These are phyloP conservation scores for Porogramme epimiltina DNA, from an alignment of 1,284 basidiomycete species.

Conservation along the genomic window DNA sequence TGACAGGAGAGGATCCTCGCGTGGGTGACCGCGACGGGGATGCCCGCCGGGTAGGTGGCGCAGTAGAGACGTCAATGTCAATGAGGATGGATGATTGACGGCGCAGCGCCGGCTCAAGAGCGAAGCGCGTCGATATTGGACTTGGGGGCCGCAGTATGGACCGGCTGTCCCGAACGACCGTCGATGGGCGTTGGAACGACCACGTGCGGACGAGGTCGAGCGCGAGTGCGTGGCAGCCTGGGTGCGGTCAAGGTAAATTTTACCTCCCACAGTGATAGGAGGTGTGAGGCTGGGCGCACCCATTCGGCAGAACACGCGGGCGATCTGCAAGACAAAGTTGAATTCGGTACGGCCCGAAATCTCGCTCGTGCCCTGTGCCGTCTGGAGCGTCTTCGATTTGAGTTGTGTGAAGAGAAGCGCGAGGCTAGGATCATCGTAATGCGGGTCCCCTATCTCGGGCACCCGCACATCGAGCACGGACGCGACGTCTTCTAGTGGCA, in stretches of 20 bases:
- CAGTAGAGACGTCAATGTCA: slow-evolving; percentile 80
- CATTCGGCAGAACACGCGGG: slow-evolving; percentile 90
- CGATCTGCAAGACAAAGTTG: slow-evolving; percentile 92
- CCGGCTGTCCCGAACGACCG: slow-evolving; percentile 33
- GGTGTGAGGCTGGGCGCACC: slow-evolving; percentile 51
- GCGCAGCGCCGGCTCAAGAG: slow-evolving; percentile 54
- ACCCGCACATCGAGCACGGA: slow-evolving; percentile 54
- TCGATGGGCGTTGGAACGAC: slow-evolving; percentile 83
- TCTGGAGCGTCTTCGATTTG: slow-evolving; percentile 86
- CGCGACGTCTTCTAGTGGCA: slow-evolving; percentile 75
- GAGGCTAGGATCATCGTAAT: slow-evolving; percentile 91
- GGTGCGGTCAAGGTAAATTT: background rate
- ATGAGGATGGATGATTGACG: slow-evolving; percentile 77
- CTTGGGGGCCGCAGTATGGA: slow-evolving; percentile 37
- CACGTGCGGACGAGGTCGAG: slow-evolving; percentile 86
- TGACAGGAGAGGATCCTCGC: slow-evolving; percentile 12
- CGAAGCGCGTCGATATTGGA: slow-evolving; percentile 48
- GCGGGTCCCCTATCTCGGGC: slow-evolving; percentile 75
- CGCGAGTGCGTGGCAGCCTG: slow-evolving; percentile 88
- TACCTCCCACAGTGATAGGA: background rate
- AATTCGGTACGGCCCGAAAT: slow-evolving; percentile 87
- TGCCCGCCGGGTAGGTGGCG: slow-evolving; percentile 44
- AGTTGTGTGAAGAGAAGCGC: slow-evolving; percentile 90
- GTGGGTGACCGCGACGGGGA: slow-evolving; percentile 1
- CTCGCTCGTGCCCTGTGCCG: slow-evolving; percentile 88